Conservation (phyloP, 768 basidiomycete genomes). For the Wakefieldia striispora region DNA sequence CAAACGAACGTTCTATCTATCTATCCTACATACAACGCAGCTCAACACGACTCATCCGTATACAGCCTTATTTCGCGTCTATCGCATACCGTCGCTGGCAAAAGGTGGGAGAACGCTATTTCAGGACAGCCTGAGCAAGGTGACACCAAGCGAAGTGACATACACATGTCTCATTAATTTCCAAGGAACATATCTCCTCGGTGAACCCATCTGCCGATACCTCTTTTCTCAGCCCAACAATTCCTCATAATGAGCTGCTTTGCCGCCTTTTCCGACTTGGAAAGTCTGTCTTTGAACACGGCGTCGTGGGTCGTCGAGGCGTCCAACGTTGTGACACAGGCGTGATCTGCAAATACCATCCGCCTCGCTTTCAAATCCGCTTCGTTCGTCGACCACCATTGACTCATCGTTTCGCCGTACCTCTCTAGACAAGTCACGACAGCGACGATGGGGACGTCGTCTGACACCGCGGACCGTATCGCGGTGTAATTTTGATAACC, state of each 20-base stretch:
- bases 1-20: constrained; percentile 15
- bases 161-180: constrained; percentile 26
- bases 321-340: constrained; percentile 38
- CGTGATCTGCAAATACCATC: constrained; percentile 38
- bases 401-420: constrained; percentile 29
- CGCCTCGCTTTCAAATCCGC: constrained; percentile 28
- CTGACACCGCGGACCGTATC: constrained; percentile 28
- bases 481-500: constrained; percentile 27
- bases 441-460: constrained; percentile 31
- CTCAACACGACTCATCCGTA: constrained; percentile 1
- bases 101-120: not conserved
- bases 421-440: constrained; percentile 33
- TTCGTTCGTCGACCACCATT: constrained; percentile 42
- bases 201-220: constrained; percentile 18
- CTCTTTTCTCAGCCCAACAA: constrained; percentile 27
- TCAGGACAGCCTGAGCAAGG: not conserved
- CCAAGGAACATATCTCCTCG: constrained; percentile 26
- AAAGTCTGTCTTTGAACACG: constrained; percentile 23
- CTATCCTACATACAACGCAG: constrained; percentile 14
- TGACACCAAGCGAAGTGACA: constrained; percentile 14
- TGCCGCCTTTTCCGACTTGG: constrained; percentile 18
- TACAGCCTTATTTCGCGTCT: constrained; percentile 1
- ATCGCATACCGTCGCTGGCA: not conserved
- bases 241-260: constrained; percentile 27
- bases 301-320: constrained; percentile 12